Evolutionary conservation across 2,329 filamentous ascomycete genomes (phyloP), one percentile per base, ranked within the genome.

Genomic region (Colletotrichum noveboracense): DNA sequence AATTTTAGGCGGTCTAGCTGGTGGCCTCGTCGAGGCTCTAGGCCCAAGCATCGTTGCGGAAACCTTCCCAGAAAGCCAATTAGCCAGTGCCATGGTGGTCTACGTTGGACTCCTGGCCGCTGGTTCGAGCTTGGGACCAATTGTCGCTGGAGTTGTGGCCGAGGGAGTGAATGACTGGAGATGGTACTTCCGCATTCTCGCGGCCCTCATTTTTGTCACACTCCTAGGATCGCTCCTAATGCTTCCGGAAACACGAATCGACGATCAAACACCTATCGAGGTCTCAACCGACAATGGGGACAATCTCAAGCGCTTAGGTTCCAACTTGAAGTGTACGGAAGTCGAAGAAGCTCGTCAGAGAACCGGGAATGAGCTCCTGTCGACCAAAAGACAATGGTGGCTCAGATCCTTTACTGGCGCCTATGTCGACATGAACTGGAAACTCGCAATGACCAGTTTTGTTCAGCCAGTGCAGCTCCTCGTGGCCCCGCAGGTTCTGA

Each of bases 1-100:
- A 16, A 60, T 78, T 30, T 21, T 79, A 5, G 71, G 78, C 5
- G 77, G 77, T 12, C 67, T 78, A 13, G 61, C 71, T 21, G 78
- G 66, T 30, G 78, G 77, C 18, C 64, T 77, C 6, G 65, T 78
- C 30, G 77, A 79, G 66, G 76, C 78, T 16, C 36, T 79, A 12
- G 78, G 77, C 9, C 79, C 78, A 10, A 69, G 71, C 28, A 76
- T 79, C 13, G 78, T 79, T 28, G 66, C 55, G 8, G 78, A 79
- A 28, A 74, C 32, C 4, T 79, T 79, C 21, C 77, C 64, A 71
- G 55, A 77, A 66, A 48, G 75, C 16, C 74, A 80, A 52, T 52
- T 77, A 2, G 75, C 78, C 9, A 70, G 70, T n/a, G 76, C 77
- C n/a, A 79, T 83, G 80, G 48, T 79, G 74, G 66, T 80, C 78